Base-by-base conservation (phyloP, 768 basidiomycete genomes). In the Pisolithus tinctorius region DNA sequence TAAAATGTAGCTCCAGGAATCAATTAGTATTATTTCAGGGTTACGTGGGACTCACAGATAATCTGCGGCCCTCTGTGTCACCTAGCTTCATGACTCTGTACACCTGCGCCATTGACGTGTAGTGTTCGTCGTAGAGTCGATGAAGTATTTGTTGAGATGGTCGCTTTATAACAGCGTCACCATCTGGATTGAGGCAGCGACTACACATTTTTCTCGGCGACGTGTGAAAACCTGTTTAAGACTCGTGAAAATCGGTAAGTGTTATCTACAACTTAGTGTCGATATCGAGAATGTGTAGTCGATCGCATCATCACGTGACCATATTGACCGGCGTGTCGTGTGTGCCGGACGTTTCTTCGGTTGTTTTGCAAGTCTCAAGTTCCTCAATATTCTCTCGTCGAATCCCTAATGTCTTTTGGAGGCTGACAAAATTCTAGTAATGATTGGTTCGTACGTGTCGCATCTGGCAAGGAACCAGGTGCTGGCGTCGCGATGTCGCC, bases 391-490 rank as follows among this genome's bases (percentile, higher is more conserved):
- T 20, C 25, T 26, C 6, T 36, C 23, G 4, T 26, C 40, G 4
- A 14, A 14, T 34, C 20, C 31, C 48, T 36, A 17, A 53, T 53
- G 52, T 38, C 45, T 23, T 34, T 34, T 45, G 20, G 16, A 40
- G 48, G 27, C 23, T 49, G 30, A 49, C 7, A 17, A 16, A 20
- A 38, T 30, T n/a, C 46, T 29, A 44, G 47, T 14, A 45, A 55
- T 55, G 54, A 30, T 55, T 39, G 54, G 54, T 23, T 41, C 48
- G 20, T 48, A 51, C 37, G 42, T 34, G 31, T 48, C 47, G 14
- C 50, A 43, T 23, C 41, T 55, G 10, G 50, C 49, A 55, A 47
- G 50, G 41, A 41, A 45, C 29, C 54, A 39, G 49, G 45, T 48
- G 47, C 46, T 51, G 50, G 50, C 47, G 41, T 48, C 40, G 31